Percentiles rank a stretch among this genome's conserved stretches.
Evolutionary conservation across 2,329 filamentous ascomycete genomes (phyloP).

Genomic region (Byssothecium circinans): DNA sequence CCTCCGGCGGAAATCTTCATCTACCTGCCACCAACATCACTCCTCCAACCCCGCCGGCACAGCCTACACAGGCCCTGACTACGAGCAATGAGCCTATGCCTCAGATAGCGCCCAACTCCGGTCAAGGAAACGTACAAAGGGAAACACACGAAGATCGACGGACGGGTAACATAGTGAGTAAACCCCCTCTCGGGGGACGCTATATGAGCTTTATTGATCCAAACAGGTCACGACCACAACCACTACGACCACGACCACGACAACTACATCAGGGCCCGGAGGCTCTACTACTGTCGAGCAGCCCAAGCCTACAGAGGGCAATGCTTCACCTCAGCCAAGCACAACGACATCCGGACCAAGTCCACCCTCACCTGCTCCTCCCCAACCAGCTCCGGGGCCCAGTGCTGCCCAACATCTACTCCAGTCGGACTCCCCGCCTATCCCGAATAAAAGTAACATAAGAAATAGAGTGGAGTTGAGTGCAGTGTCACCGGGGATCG

Average conservation of each 20-base stretch:
- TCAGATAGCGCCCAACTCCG: constrained; percentile 14
- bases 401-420: constrained; percentile 7
- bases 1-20: constrained; percentile 15
- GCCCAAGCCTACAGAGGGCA: constrained; percentile 15
- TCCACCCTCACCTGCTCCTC: constrained; percentile 34
- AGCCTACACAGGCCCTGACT: constrained; percentile 3
- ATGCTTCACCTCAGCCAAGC: constrained; percentile 18
- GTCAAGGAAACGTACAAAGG: constrained; percentile 28
- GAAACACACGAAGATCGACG: constrained; percentile 36
- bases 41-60: constrained; percentile 25
- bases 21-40: constrained; percentile 23
- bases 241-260: constrained; percentile 42
- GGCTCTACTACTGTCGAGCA: constrained; percentile 38
- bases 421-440: constrained; percentile 28
- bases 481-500: constrained; percentile 36
- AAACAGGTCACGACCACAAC: constrained; percentile 41
- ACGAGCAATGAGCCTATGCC: background rate
- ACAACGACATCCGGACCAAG: constrained; percentile 38
- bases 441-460: constrained; percentile 41
- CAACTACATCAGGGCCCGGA: constrained; percentile 38
- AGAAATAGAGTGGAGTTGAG: constrained; percentile 39
- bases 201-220: no score
- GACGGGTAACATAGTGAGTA: constrained; percentile 38
- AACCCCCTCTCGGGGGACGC: no score
- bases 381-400: constrained; percentile 10